Conservation (phyloP, 345 rosid genomes). For the Eucalyptus sideroxylon region DNA sequence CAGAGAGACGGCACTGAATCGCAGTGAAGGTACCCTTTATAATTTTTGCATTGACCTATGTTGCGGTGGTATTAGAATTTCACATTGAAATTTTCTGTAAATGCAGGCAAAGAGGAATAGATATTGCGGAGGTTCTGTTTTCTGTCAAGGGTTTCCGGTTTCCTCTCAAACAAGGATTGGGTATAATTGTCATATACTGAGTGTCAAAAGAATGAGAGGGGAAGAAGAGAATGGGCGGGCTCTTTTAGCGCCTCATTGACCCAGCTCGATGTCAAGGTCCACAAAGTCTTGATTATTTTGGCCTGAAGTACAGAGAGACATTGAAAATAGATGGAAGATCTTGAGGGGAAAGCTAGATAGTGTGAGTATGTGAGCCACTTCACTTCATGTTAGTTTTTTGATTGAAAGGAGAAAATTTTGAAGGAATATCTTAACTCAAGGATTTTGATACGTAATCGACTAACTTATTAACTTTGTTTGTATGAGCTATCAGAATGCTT, state of each 20-base stretch:
- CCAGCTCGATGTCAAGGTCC: background rate
- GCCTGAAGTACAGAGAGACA: background rate
- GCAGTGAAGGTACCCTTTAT: constrained; percentile 20
- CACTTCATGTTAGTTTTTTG: background rate
- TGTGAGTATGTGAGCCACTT: background rate
- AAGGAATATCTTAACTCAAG: background rate
- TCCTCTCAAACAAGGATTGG: background rate
- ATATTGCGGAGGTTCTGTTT: background rate
- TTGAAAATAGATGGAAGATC: background rate
- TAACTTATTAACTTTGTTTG: background rate
- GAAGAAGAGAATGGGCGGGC: background rate
- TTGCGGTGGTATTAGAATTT: background rate
- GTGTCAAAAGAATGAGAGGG: background rate
- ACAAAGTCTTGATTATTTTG: background rate
- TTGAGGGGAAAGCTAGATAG: background rate
- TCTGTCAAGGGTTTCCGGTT: background rate
- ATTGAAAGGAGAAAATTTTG: background rate
- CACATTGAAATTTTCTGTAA: background rate
- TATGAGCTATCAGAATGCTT: background rate
- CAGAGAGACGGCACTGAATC: background rate
- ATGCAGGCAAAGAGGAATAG: constrained; percentile 29
- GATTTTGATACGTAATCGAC: background rate
- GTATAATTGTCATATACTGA: background rate
- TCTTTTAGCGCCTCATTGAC: background rate
- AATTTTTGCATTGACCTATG: background rate